Percentiles rank a stretch among this genome's conserved stretches.
These are phyloP conservation scores for Rugosomyces carneus DNA, from an alignment of 1,284 basidiomycete species.

Conservation along the genomic window DNA sequence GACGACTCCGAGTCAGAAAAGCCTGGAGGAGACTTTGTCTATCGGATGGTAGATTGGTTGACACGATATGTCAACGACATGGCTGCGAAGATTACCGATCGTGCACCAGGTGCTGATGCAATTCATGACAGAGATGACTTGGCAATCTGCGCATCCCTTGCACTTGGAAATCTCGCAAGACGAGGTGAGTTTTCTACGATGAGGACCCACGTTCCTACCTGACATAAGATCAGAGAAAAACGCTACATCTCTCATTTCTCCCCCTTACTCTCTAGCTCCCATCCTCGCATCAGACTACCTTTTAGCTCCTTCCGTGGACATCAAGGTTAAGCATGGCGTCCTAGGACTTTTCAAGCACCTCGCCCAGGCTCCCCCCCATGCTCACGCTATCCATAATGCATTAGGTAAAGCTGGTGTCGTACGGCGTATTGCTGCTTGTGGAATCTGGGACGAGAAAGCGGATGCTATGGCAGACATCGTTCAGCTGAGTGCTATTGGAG, in stretches of 20 bases:
- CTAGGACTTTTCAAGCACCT: slow-evolving; percentile 83
- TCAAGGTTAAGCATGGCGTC: slow-evolving; percentile 82
- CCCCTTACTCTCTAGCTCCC: slow-evolving; percentile 47
- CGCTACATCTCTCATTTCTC: slow-evolving; percentile 52
- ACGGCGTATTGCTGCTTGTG: slow-evolving; percentile 54
- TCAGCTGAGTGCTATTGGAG: slow-evolving; percentile 83
- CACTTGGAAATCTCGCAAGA: slow-evolving; percentile 77
- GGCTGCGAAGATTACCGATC: slow-evolving; percentile 18
- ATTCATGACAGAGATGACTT: slow-evolving; percentile 60
- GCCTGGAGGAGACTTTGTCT: slow-evolving; percentile 68
- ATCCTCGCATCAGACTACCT: slow-evolving; percentile 45
- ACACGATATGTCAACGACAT: slow-evolving; percentile 40
- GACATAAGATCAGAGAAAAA: slow-evolving; percentile 46
- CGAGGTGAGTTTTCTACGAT: slow-evolving; percentile 47
- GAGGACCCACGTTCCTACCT: neutral
- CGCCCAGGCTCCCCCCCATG: slow-evolving; percentile 64
- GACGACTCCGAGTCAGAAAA: slow-evolving; percentile 48
- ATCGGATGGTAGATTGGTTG: slow-evolving; percentile 75
- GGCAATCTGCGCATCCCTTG: slow-evolving; percentile 75
- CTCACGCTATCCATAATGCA: slow-evolving; percentile 50
- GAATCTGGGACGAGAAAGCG: slow-evolving; percentile 63
- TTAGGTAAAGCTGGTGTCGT: slow-evolving; percentile 65
- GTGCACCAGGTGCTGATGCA: slow-evolving; percentile 5
- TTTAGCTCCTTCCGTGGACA: slow-evolving; percentile 50
- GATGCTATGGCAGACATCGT: slow-evolving; percentile 79